Conservation (phyloP, 768 basidiomycete species). For the Lentinus brumalis region DNA sequence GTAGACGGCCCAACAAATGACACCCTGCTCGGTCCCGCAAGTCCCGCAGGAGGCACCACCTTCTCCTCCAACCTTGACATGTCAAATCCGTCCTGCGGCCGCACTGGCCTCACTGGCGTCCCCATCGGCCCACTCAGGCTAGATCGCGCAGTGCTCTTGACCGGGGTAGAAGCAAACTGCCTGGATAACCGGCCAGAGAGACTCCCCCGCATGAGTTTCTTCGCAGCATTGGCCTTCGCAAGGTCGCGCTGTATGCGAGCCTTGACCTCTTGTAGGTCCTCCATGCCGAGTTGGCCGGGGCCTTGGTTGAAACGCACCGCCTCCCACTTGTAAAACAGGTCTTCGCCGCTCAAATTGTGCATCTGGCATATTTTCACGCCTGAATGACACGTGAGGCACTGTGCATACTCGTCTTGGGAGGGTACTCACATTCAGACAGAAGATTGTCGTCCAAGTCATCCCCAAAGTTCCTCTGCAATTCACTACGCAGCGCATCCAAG, state of each 20-base stretch:
- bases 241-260: conserved; percentile 46
- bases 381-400: conserved; percentile 33
- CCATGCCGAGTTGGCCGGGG: conserved; percentile 42
- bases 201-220: conserved; percentile 30
- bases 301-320: conserved; percentile 41
- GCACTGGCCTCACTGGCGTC: conserved; percentile 14
- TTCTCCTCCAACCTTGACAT: conserved; percentile 11
- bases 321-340: conserved; percentile 71
- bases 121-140: not conserved
- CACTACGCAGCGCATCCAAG: not conserved
- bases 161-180: conserved; percentile 13
- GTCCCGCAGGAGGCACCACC: conserved; percentile 21
- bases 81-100: conserved; percentile 21
- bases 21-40: conserved; percentile 33
- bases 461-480: conserved; percentile 14
- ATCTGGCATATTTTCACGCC: conserved; percentile 66
- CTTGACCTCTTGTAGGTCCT: conserved; percentile 44
- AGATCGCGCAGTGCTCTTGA: not conserved
- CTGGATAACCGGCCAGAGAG: conserved; percentile 23
- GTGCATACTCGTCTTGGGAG: not conserved
- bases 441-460: conserved; percentile 15
- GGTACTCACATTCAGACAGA: conserved; percentile 48
- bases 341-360: conserved; percentile 54
- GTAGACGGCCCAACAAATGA: conserved; percentile 32
- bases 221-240: conserved; percentile 28